phyloP scores from a whole-genome alignment of 192 early-diverging fungal genomes.

The Gorgonomyces haynaldii region DNA sequence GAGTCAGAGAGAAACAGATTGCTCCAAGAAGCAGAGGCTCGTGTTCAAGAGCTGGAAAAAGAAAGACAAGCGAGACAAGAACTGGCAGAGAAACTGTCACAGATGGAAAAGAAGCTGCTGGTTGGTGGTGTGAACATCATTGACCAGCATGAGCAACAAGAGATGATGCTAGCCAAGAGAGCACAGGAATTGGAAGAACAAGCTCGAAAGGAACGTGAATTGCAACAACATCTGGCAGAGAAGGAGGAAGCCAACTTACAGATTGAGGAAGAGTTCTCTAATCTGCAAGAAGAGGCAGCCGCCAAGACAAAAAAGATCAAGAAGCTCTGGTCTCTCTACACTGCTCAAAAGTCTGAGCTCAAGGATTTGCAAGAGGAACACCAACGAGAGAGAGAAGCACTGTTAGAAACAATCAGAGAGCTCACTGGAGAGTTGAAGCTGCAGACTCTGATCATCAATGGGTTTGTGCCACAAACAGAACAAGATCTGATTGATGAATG shows the following conservation, averaged over 20 bases:
- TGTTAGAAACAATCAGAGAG: conserved; percentile 48
- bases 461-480: conserved; percentile 41
- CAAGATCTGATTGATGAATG: conserved; percentile 33
- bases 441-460: conserved; percentile 33
- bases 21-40: conserved; percentile 31
- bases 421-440: conserved; percentile 46
- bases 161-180: conserved; percentile 29
- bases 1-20: conserved; percentile 40
- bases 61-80: conserved; percentile 33
- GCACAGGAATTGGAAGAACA: conserved; percentile 43
- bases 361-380: conserved; percentile 51
- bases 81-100: conserved; percentile 38
- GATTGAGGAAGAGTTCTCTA: conserved; percentile 50
- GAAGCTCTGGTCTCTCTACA: conserved; percentile 41
- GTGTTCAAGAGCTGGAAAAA: conserved; percentile 39
- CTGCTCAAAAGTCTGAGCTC: conserved; percentile 35
- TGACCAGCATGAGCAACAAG: conserved; percentile 33
- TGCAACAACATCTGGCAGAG: conserved; percentile 40
- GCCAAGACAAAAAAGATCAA: conserved; percentile 49
- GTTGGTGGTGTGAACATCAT: conserved; percentile 49
- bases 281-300: conserved; percentile 49
- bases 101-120: conserved; percentile 48
- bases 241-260: conserved; percentile 44
- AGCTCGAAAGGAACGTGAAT: conserved; percentile 32
- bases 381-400: conserved; percentile 45